phyloP scores from a whole-genome alignment of 768 basidiomycete genomes.

The Pleurotus djamor region DNA sequence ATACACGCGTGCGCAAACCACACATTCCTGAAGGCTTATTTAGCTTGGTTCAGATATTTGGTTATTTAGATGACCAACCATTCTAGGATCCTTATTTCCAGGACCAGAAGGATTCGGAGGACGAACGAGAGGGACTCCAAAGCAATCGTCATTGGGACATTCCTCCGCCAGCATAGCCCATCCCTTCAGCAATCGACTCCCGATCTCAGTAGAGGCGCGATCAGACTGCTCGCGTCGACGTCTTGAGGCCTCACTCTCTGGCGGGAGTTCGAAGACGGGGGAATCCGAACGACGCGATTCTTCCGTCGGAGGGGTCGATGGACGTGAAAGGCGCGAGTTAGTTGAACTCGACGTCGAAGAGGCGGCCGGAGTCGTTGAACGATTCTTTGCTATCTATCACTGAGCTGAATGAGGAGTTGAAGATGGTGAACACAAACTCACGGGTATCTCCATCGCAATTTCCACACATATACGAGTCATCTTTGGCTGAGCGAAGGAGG shows the following conservation, averaged over 20 bases:
- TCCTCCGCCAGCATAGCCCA: constrained; percentile 93
- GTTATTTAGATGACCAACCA: constrained; percentile 39
- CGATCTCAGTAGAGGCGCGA: constrained; percentile 75
- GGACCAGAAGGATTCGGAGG: constrained; percentile 55
- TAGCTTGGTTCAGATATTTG: no score
- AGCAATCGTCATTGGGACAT: constrained; percentile 68
- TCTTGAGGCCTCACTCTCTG: constrained; percentile 62
- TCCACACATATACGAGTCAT: constrained; percentile 56
- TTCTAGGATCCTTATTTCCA: constrained; percentile 60
- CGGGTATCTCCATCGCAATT: constrained; percentile 49
- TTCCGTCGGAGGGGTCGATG: constrained; percentile 81
- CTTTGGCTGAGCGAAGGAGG: constrained; percentile 68
- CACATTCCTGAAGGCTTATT: constrained; percentile 59
- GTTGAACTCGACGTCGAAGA: constrained; percentile 41
- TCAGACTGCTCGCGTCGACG: constrained; percentile 82
- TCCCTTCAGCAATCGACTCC: constrained; percentile 71
- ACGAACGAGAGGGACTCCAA: constrained; percentile 81
- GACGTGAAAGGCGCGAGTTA: constrained; percentile 51
- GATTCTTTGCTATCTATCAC: not conserved
- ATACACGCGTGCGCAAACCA: constrained; percentile 67
- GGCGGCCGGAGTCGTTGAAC: constrained; percentile 16
- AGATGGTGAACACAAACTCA: no score
- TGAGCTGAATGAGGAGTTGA: constrained; percentile 1
- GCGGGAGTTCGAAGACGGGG: constrained; percentile 60
- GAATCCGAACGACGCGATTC: constrained; percentile 60